phyloP scores from a whole-genome alignment of 176 grass and related monocot genomes.

The Bonia amplexicaulis region DNA sequence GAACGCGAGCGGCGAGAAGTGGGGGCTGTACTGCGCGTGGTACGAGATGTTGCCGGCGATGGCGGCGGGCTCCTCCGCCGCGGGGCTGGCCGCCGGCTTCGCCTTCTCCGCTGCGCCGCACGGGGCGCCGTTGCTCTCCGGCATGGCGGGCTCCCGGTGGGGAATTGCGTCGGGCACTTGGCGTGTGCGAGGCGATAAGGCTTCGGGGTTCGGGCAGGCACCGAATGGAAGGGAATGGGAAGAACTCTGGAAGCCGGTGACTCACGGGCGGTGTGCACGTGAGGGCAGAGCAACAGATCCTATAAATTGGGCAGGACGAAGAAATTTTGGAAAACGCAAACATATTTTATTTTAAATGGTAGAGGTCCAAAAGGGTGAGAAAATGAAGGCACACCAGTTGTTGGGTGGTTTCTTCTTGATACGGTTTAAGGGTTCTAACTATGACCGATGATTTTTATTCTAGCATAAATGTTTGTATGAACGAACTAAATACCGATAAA shows the following conservation, averaged over 20 bases:
- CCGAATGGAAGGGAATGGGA: constrained; percentile 11
- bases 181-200: constrained; percentile 8
- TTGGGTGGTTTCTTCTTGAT: neutral
- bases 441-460: too few relatives aligned
- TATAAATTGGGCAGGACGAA: constrained; percentile 26
- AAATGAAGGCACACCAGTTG: constrained; percentile 13
- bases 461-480: rapidly evolving
- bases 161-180: constrained; percentile 19
- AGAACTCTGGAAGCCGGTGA: neutral
- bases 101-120: constrained; percentile 43
- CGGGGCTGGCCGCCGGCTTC: constrained; percentile 60
- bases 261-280: neutral
- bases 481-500: too few relatives aligned
- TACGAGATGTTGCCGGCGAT: constrained; percentile 88
- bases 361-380: constrained; percentile 5
- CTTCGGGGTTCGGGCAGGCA: constrained; percentile 20
- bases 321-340: constrained; percentile 27
- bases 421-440: rapidly evolving
- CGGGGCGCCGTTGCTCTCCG: constrained; percentile 14
- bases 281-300: constrained; percentile 29
- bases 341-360: constrained; percentile 14
- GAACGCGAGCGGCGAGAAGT: constrained; percentile 79
- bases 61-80: constrained; percentile 45
- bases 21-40: constrained; percentile 68
- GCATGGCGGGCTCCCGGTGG: constrained; percentile 35